Base-by-base conservation (phyloP, 495 filamentous ascomycete genomes). In the Chaetomium fimeti region DNA sequence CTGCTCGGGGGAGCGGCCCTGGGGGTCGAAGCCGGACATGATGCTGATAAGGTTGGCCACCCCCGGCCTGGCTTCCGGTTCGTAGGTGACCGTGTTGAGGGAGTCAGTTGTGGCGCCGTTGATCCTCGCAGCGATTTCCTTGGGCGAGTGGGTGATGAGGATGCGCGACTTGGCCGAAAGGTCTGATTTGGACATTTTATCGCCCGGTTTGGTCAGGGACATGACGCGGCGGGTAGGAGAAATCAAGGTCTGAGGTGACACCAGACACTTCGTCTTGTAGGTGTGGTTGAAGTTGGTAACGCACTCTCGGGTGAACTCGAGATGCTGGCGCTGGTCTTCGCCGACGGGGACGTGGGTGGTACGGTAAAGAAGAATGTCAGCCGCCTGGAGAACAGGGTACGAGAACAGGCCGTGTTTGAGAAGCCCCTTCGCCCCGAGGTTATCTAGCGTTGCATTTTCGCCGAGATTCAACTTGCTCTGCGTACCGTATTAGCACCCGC, bases 301-400 rank as follows among this genome's bases (percentile, higher is more conserved):
- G 64, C 89, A 87, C 68, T 93, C 86, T 58, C 94, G 81, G 16
- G 92, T 86, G 71, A 97, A 95, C 74, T 98, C 95, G 51, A 98
- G 82, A 74, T 98, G 94, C 71, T 98, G 94, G 55, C 77, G 79
- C 76, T 98, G 94, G 72, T 98, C 94, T 65, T 92, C 90, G 36
- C 94, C 94, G 2, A 98, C 93, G 43, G 94, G 94, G 57, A 98
- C 94, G 81, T 97, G 92, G 0, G 95, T 98, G 45, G 93, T 86
- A 43, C 87, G 81, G 72, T 98, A 91, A 16, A 96, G 81, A 27
- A 98, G 83, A 51, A 98, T 91, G 75, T 98, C 94, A 38, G 95
- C 94, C 29, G 94, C 93, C 73, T 97, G 93, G 15, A 98, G 84
- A 25, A 98, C 91, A 16, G 94, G 94, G 71, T 98, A 98, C 12